These are phyloP conservation scores for Daldinia bambusicola DNA, from an alignment of 495 filamentous ascomycete species.

Conservation along the genomic window DNA sequence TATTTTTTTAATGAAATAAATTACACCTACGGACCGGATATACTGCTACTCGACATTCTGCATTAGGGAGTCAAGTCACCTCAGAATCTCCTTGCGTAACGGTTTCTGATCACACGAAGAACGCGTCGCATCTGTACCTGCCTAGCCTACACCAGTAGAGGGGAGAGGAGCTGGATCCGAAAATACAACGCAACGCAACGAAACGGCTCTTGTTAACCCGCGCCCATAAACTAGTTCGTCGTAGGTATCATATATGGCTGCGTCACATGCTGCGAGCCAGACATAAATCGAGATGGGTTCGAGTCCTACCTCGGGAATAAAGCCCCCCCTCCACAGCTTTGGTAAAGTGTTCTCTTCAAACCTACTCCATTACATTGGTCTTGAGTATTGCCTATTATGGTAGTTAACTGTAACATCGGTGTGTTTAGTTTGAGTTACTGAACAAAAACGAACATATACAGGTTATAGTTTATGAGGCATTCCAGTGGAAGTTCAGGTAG, in stretches of 20 bases:
- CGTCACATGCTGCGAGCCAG: background rate
- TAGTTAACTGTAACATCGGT: background rate
- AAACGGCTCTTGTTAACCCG: background rate
- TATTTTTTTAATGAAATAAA: background rate
- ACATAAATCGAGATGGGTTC: background rate
- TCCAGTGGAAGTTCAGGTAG: background rate
- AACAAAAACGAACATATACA: background rate
- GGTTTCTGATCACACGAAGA: background rate
- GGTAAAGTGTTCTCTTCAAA: background rate
- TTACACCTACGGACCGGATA: constrained; percentile 4
- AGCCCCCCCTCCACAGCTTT: background rate
- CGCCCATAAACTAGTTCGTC: background rate
- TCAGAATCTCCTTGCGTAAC: background rate
- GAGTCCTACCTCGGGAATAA: background rate
- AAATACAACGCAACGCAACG: background rate
- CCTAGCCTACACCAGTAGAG: background rate
- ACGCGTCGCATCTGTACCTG: too few species aligned
- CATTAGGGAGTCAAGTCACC: background rate
- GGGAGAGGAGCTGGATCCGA: constrained; percentile 1
- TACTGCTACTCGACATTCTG: too few species aligned
- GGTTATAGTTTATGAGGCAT: background rate
- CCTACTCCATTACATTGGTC: background rate
- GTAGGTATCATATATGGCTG: background rate
- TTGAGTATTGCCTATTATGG: background rate
- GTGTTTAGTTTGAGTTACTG: background rate